Conservation (phyloP, 2,329 filamentous ascomycete genomes). For the Ascochyta koolunga region DNA sequence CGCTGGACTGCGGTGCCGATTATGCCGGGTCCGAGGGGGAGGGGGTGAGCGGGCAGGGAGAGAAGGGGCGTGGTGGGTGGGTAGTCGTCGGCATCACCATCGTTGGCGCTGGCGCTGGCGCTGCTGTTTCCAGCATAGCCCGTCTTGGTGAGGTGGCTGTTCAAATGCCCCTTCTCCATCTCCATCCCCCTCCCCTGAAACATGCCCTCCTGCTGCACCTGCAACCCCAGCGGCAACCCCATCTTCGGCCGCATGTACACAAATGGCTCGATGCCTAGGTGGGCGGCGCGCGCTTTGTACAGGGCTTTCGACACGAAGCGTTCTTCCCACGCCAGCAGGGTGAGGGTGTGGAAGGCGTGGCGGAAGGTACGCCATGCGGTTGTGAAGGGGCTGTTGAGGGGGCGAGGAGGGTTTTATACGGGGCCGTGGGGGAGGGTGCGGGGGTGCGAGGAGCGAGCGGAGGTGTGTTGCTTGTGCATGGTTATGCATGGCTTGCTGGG, state of each 20-base stretch:
- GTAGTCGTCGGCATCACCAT: slow-evolving; percentile 9
- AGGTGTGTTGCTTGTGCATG: slow-evolving; percentile 20
- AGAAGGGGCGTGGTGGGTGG: slow-evolving; percentile 14
- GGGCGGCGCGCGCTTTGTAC: slow-evolving; percentile 27
- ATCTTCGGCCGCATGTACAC: slow-evolving; percentile 28
- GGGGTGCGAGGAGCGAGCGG: slow-evolving; percentile 18
- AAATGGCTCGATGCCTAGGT: slow-evolving; percentile 33
- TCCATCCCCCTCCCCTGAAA: too few species aligned
- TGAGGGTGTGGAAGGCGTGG: slow-evolving; percentile 49
- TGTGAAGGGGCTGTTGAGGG: slow-evolving; percentile 39
- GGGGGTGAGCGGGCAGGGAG: slow-evolving; percentile 18
- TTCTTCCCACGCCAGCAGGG: slow-evolving; percentile 50
- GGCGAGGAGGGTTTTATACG: slow-evolving; percentile 34
- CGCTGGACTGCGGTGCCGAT: slow-evolving; percentile 9
- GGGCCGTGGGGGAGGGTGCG: not conserved
- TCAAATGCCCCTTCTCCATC: too few species aligned
- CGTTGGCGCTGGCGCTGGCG: too few species aligned
- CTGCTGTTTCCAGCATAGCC: too few species aligned
- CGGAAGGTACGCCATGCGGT: slow-evolving; percentile 48
- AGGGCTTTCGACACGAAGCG: slow-evolving; percentile 36
- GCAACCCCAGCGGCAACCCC: slow-evolving; percentile 22
- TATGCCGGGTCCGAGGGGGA: slow-evolving; percentile 5
- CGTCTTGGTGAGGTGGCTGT: too few species aligned
- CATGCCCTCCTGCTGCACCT: slow-evolving; percentile 9
- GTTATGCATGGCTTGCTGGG: not conserved